Conservation (phyloP, 805 yeast genomes). For the Monosporozyma siamensis region DNA sequence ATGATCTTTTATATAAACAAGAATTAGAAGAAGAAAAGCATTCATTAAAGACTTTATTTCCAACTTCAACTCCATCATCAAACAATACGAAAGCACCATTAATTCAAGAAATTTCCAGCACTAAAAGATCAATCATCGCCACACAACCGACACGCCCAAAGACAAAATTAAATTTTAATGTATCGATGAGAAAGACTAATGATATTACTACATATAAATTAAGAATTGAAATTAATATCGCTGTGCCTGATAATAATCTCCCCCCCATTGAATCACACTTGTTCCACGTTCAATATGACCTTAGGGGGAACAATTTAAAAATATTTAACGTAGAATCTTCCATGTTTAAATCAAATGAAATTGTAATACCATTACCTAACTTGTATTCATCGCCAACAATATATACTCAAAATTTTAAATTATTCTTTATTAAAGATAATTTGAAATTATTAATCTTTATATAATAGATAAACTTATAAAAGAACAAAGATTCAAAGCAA, state of each 20-base stretch:
- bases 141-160: conserved; percentile 1
- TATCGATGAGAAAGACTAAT: conserved; percentile 26
- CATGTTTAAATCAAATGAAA: background rate
- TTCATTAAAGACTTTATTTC: conserved; percentile 25
- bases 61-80: conserved; percentile 4
- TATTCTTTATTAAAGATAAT: conserved; percentile 22
- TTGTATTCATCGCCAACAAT: conserved; percentile 5
- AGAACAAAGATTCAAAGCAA: background rate
- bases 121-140: background rate
- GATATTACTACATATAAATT: conserved; percentile 26
- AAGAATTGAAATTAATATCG: conserved; percentile 26
- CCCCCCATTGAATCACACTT: conserved; percentile 20
- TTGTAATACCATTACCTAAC: conserved; percentile 31
- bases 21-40: conserved; percentile 27
- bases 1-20: conserved; percentile 22
- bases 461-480: background rate
- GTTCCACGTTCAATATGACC: background rate
- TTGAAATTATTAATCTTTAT: conserved; percentile 1
- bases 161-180: conserved; percentile 19
- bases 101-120: conserved; percentile 42
- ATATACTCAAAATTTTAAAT: background rate
- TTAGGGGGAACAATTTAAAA: background rate
- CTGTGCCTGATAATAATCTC: no score
- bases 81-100: conserved; percentile 31
- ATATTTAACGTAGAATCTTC: background rate